Evolutionary conservation across 2,329 filamentous ascomycete genomes (phyloP), one percentile per base, ranked within the genome.

Genomic region (Penicillium italicum): DNA sequence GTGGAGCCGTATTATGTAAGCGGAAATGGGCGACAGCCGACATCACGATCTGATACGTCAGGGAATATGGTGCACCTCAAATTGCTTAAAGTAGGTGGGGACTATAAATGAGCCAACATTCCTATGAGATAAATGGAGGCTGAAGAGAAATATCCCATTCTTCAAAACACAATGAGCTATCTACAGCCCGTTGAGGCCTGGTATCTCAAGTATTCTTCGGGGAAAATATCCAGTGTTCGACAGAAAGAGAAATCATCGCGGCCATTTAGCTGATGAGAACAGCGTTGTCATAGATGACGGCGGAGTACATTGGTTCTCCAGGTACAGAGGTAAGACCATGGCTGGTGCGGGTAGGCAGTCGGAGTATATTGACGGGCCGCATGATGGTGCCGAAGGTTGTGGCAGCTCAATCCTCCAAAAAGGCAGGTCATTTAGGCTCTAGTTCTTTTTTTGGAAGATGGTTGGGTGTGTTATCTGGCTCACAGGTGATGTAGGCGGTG

Each of bases 1-100:
- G 56, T 57, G 56, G 62, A 60, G 31, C 12, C 3, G 9, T 41
- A 28, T 66, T 69, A 66, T 61, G 57, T 68, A 65, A 67, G 53
- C 57, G 34, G 14, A 14, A 28, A 18, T 26, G 50, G 40, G 26
- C n/a, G 28, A 24, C 28, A n/a, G 24, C 9, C 28, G 30, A 33
- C 42, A 45, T 45, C 43, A 12, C 20, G 43, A 45, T 45, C 18
- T 24, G 30, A 45, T 33, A 33, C n/a, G 2, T 44, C 5, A 30
- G 5, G 10, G 18, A 44, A 44, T 10, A 20, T 14, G 11, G 18
- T 16, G 28, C 26, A 45, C 7, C 2, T 11, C 18, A 10, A 22
- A 22, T 6, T 22, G 10, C 12, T 22, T 33, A 1, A 16, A 22
- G 5, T 11, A 33, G 8, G 22, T 31, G 12, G 1, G 11, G 18